Base-by-base conservation (phyloP, 176 grass and related monocot species). In the Saccharum spontaneum region DNA sequence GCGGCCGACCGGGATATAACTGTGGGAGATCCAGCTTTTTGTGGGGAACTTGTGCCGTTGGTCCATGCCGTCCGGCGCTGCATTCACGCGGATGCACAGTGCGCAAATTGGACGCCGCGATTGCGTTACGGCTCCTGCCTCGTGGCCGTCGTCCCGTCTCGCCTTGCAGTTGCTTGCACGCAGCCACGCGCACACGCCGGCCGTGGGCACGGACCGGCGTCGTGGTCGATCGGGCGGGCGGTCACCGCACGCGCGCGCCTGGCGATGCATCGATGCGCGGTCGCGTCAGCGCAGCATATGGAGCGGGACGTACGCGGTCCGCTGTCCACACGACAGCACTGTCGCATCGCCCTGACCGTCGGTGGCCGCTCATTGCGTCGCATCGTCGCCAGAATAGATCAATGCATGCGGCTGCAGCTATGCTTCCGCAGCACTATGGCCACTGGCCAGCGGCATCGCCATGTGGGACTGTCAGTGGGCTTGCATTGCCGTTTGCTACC, bases 1-100 rank as follows among this genome's bases (percentile, higher is more conserved):
- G 69, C 12, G 79, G 31, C 76, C n/a, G 76, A 73, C 84, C 84
- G 76, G 20, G 50, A 18, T 45, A 12, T 86, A 62, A 79, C 72
- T 84, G 28, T 79, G 75, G 6, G 3, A 5, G 65, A 63, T 69
- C 64, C 65, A 54, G 65, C 79, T 39, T 78, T 69, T 6, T 7
- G 41, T 41, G 39, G 23, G 59, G 16, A 3, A 41, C 28, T 4
- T 66, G 39, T 7, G 17, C 2, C 60, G 39, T 18, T 17, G 57
- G 7, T 30, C 52, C 73, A 28, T 26, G 55, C 7, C n/a, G 38
- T 45, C 38, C 69, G 43, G 48, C 31, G 37, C 14, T 23, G 83
- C 75, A 36, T 70, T 78, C 52, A 67, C 63, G 83, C 65, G 48
- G 18, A 22, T 28, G 24, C 40, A 26, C 23, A 43, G 43, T 46